Evolutionary conservation across 345 rosid species (phyloP).

Genomic region (Hibiscus trionum): DNA sequence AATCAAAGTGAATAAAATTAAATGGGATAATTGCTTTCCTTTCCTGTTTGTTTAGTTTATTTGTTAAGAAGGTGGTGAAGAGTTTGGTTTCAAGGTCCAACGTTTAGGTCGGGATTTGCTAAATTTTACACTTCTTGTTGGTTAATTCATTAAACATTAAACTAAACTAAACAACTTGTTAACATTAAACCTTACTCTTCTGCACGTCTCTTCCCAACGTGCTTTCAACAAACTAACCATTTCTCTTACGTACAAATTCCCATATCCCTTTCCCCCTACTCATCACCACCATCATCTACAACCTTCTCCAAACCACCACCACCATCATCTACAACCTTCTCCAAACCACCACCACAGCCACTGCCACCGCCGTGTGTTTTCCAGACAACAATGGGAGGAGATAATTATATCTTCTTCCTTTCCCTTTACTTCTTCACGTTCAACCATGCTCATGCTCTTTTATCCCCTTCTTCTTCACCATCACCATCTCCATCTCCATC

Average conservation of each 20-base stretch:
- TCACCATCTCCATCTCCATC: background rate
- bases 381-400: conserved; percentile 29
- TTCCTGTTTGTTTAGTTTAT: background rate
- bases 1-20: too few species aligned
- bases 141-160: background rate
- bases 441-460: conserved; percentile 10
- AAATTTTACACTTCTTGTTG: background rate
- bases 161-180: background rate
- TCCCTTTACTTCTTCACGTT: conserved; percentile 18
- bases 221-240: conserved; percentile 35
- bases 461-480: background rate
- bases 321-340: background rate
- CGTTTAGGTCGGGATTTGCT: background rate
- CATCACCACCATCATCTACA: background rate
- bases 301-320: background rate
- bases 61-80: background rate
- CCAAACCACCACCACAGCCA: background rate
- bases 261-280: background rate
- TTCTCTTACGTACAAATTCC: conserved; percentile 12
- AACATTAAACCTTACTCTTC: conserved; percentile 15
- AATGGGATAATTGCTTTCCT: background rate
- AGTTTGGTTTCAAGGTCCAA: background rate
- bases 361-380: conserved; percentile 1
- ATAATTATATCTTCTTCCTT: conserved; percentile 9
- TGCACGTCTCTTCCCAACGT: conserved; percentile 42